Evolutionary conservation across 768 basidiomycete species (phyloP).

Genomic region (Rossbeevera mucosa): DNA sequence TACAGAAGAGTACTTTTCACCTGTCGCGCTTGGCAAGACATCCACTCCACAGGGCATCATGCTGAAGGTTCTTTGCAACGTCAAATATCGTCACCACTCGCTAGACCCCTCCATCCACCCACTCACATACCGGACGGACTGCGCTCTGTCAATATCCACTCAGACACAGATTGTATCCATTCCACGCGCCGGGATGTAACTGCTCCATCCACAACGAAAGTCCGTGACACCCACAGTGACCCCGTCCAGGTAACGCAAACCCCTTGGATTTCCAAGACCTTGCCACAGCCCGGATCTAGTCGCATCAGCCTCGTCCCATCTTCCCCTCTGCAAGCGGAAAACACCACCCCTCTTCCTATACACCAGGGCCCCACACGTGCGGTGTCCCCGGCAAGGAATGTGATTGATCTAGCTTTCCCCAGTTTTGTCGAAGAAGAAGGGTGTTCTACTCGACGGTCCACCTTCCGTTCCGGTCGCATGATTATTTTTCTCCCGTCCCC

Average conservation of each 20-base stretch:
- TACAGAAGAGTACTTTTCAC: slow-evolving; percentile 8
- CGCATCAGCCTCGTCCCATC: background rate
- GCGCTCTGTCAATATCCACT: background rate
- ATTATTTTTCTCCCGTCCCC: slow-evolving; percentile 9
- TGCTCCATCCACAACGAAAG: background rate
- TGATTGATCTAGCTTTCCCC: slow-evolving; percentile 7
- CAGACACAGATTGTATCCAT: background rate
- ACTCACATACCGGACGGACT: background rate
- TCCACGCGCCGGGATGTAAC: background rate
- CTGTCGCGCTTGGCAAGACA: slow-evolving; percentile 1
- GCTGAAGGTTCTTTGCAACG: slow-evolving; percentile 5
- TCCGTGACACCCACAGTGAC: background rate
- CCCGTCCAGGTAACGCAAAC: slow-evolving; percentile 8
- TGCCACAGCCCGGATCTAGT: slow-evolving; percentile 12
- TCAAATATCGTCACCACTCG: background rate
- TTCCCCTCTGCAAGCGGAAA: background rate
- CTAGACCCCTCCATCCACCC: slow-evolving; percentile 1
- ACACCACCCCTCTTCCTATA: background rate
- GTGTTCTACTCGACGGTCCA: slow-evolving; percentile 14
- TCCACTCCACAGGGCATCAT: background rate
- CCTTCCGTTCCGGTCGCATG: slow-evolving; percentile 27
- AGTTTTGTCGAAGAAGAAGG: background rate
- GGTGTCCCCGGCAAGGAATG: background rate
- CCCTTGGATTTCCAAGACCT: background rate
- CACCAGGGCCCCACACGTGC: background rate